A percentile compares a stretch with the other conserved stretches of the same genome.
Evolutionary conservation across 2,329 filamentous ascomycete species (phyloP).

Genomic region (Phyllosticta citriasiana): DNA sequence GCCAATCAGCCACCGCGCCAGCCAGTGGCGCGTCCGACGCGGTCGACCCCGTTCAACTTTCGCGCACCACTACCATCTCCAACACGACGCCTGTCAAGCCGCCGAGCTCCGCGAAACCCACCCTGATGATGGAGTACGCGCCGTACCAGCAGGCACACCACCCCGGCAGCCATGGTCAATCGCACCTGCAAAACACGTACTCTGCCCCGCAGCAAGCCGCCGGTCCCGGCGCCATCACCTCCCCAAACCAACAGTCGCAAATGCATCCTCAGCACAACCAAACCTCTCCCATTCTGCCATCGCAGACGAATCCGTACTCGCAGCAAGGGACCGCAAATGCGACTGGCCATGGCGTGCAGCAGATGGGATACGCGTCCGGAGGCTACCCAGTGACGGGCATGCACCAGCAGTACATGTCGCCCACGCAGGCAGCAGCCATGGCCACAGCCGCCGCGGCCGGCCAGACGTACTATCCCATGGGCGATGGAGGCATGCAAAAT

Average conservation of each 20-base stretch:
- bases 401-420: slow-evolving; percentile 68
- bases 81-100: not conserved
- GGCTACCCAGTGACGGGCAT: slow-evolving; percentile 72
- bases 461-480: slow-evolving; percentile 62
- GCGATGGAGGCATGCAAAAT: slow-evolving; percentile 56
- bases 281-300: slow-evolving; percentile 69
- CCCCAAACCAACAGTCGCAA: slow-evolving; percentile 58
- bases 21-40: slow-evolving; percentile 25
- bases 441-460: slow-evolving; percentile 87
- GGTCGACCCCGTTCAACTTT: slow-evolving; percentile 14
- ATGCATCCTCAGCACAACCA: slow-evolving; percentile 53
- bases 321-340: slow-evolving; percentile 54
- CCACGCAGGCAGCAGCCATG: slow-evolving; percentile 86
- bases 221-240: slow-evolving; percentile 47
- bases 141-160: slow-evolving; percentile 38
- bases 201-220: slow-evolving; percentile 25
- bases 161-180: slow-evolving; percentile 32
- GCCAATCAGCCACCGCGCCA: slow-evolving; percentile 17
- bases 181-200: slow-evolving; percentile 29
- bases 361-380: slow-evolving; percentile 67
- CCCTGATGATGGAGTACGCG: slow-evolving; percentile 37
- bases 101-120: not conserved
- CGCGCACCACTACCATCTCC: not conserved
- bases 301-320: slow-evolving; percentile 53
- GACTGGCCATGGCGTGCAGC: slow-evolving; percentile 48